Evolutionary conservation across 257 asterid genomes (phyloP), one percentile per base, ranked within the genome.

Genomic region (Solanum microdontum): DNA sequence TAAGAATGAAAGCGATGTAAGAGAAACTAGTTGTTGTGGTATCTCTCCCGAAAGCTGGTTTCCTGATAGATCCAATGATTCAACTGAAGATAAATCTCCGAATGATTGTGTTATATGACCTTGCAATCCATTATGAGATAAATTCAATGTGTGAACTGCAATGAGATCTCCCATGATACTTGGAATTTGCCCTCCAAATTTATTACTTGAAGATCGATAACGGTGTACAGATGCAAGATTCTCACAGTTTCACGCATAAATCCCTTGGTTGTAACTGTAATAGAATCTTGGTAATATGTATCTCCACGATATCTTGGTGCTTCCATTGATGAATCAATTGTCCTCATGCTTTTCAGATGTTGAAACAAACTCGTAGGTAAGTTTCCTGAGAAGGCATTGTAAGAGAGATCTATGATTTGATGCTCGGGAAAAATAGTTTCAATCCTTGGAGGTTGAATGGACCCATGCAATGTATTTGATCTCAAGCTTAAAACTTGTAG

Each of bases 401-500:
- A 9, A 8, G 90, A 88, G 24, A 84, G 86, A 76, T 90, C 91
- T 23, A 90, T 33, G 37, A 90, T 87, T 85, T 66, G 60, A 6
- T 88, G 79, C 5, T 82, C 21, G 1, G 87, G 2, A 83, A 88
- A 87, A 1, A 64, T 72, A 30, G 0, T 19, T 34, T 66, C 74
- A 13, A 5, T 5, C 11, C 9, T 72, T 12, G 87, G 12, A 21
- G 43, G 51, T 5, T 64, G 84, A 34, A 88, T 19, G 10, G 85
- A 26, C 30, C 92, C 90, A 40, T 76, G 43, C 43, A 90, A 37
- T 13, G 60, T 37, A 75, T 90, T 88, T 4, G 89, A 68, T 77
- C 89, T 88, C 88, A 88, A 84, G 87, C 70, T 86, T 7, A 90
- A 80, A 28, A 88, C 91, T 58, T 70, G 82, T n/a, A 87, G 76